A percentile compares a stretch with the other conserved stretches of the same genome.
Conservation (phyloP, 2,329 filamentous ascomycete species). For the Rasamsonia emersonii region DNA sequence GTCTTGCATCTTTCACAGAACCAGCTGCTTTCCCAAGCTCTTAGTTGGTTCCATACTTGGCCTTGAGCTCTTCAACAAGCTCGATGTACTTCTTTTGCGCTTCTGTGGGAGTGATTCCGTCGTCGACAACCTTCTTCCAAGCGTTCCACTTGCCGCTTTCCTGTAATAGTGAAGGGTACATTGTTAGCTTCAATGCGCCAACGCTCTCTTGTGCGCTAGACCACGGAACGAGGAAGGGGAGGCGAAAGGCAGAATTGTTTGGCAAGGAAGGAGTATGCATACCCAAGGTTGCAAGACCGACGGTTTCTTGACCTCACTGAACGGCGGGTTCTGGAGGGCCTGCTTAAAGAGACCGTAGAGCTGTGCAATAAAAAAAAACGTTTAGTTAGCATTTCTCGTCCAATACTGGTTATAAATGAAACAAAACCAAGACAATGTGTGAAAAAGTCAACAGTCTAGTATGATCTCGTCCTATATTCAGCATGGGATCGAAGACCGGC, state of each 20-base stretch:
- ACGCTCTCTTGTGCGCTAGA: too few species aligned
- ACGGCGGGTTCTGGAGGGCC: constrained; percentile 7
- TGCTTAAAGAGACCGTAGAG: constrained; percentile 35
- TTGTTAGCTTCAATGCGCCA: not conserved
- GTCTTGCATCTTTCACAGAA: constrained; percentile 8
- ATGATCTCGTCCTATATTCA: too few species aligned
- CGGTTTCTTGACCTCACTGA: too few species aligned
- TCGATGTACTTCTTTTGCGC: constrained; percentile 72
- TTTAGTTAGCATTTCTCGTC: too few species aligned
- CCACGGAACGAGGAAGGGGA: not conserved
- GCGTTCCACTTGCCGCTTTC: constrained; percentile 71
- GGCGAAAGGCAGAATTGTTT: too few species aligned
- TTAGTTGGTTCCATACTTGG: constrained; percentile 45
- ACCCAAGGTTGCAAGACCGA: constrained; percentile 35
- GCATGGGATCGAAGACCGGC: too few species aligned
- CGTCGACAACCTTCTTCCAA: constrained; percentile 63
- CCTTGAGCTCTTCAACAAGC: constrained; percentile 64
- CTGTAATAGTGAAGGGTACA: constrained; percentile 33
- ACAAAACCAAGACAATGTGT: too few species aligned
- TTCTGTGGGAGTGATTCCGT: constrained; percentile 45
- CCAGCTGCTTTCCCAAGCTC: constrained; percentile 1
- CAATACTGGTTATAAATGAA: too few species aligned
- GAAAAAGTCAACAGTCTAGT: too few species aligned
- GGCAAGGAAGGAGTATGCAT: constrained; percentile 11
- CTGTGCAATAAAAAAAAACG: constrained; percentile 10